Evolutionary conservation across 2,329 filamentous ascomycete species (phyloP).

Genomic region (Diaporthe australafricana): DNA sequence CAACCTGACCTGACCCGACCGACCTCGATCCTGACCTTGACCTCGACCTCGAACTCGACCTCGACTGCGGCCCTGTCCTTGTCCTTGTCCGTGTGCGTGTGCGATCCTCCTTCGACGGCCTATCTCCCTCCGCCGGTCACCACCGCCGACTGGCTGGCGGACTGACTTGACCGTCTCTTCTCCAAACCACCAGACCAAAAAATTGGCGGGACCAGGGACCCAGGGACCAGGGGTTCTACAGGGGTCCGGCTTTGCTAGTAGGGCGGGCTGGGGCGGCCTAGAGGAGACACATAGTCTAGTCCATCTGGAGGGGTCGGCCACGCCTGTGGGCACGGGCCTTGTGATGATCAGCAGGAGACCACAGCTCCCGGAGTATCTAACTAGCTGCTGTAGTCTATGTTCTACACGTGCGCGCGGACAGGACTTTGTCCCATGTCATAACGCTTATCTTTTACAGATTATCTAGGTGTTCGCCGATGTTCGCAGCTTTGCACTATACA

Average conservation of each 20-base stretch:
- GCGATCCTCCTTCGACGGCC: neutral
- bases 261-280: neutral
- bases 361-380: neutral
- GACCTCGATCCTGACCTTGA: neutral
- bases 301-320: neutral
- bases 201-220: conserved; percentile 6
- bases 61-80: neutral
- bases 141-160: neutral
- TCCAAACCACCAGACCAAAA: conserved; percentile 27
- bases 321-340: conserved; percentile 5
- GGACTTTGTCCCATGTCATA: neutral
- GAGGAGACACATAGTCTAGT: neutral
- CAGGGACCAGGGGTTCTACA: conserved; percentile 7
- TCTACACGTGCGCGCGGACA: neutral
- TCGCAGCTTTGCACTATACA: too few relatives aligned
- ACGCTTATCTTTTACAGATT: neutral
- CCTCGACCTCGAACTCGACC: neutral
- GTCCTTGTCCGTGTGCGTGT: conserved; percentile 1
- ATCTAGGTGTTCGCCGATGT: neutral
- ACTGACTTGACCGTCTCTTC: conserved; percentile 28
- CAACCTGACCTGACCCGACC: too few relatives aligned
- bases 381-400: too few relatives aligned
- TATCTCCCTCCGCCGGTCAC: neutral
- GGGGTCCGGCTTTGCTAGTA: neutral
- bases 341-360: too few relatives aligned